Evolutionary conservation across 164 flowering plant species (phyloP), one percentile per base, ranked within the genome.

Genomic region (Echeveria elegans): DNA sequence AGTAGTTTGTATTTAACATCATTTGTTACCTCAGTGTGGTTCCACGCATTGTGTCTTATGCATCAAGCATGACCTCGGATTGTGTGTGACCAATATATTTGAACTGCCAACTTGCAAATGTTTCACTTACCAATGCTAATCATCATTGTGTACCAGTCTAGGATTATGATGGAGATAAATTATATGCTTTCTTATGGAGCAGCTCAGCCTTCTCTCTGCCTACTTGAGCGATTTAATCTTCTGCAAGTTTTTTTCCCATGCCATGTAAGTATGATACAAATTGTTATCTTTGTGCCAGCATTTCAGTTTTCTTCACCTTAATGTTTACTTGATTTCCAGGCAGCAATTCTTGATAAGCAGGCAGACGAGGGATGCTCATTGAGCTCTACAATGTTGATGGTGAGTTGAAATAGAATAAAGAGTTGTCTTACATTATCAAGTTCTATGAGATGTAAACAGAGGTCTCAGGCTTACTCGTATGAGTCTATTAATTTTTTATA

Each of bases 181-280:
- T 88, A 78, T 75, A 87, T 91, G 97, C 77, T 95, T 58, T 84
- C 99, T 41, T 89, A 88, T 77, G 97, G 99, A 78, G 90, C 97
- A 66, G 96, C 97, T 66, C 82, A 77, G 75, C 70, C 83, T 74
- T 89, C 97, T 64, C 73, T 95, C 52, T 66, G 32, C 70, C 75
- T 91, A 71, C 96, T 95, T 37, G 73, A 65, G 72, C 87, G 77
- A 73, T 85, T 80, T 78, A 77, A 79, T 48, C 78, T 95, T 64
- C 90, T 95, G 66, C 78, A 85, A 30, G 65, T 78, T 40, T 37
- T 95, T 67, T 82, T 89, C 74, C 99, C 99, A 5, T 72, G 82
- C 67, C 97, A 91, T 43, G 99, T 95, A 66, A 74, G 93, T 80
- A 14, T 23, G 61, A 11, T 4, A 56, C 19, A 28, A 11, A n/a